Evolutionary conservation across 2,329 filamentous ascomycete species (phyloP).

Genomic region (Microsporum ferrugineum): DNA sequence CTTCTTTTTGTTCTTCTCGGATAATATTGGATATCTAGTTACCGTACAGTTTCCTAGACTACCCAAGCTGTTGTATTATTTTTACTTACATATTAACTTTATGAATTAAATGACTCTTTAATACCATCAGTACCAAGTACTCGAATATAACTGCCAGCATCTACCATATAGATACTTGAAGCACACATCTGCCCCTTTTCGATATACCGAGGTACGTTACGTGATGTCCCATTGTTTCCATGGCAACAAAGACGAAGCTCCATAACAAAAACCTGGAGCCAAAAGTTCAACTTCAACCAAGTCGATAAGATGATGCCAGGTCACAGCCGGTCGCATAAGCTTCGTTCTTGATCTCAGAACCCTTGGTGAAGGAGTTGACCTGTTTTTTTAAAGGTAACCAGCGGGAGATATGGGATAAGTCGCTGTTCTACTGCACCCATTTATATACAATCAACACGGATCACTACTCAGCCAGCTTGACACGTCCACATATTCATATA

Average conservation of each 20-base stretch:
- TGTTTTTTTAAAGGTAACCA: background rate
- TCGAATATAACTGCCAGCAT: too few species aligned
- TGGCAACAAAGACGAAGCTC: background rate
- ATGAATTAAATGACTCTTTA: too few species aligned
- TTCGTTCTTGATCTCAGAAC: background rate
- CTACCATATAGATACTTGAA: too few species aligned
- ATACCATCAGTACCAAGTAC: too few species aligned
- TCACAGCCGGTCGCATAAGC: conserved; percentile 1
- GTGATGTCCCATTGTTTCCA: background rate
- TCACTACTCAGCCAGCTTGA: background rate
- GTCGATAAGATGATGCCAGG: background rate
- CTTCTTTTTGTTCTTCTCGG: background rate
- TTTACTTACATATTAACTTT: too few species aligned
- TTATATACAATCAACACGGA: background rate
- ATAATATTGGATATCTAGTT: background rate
- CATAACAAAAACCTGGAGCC: background rate
- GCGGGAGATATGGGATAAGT: background rate
- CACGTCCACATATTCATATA: background rate
- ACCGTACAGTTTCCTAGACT: too few species aligned
- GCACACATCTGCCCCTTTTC: too few species aligned
- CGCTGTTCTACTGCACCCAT: too few species aligned
- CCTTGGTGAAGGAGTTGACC: background rate
- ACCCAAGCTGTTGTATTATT: too few species aligned
- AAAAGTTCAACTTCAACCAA: background rate
- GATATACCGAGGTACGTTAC: background rate